Base-by-base conservation (phyloP, 208 protist species). In the Hexamita inflata region DNA sequence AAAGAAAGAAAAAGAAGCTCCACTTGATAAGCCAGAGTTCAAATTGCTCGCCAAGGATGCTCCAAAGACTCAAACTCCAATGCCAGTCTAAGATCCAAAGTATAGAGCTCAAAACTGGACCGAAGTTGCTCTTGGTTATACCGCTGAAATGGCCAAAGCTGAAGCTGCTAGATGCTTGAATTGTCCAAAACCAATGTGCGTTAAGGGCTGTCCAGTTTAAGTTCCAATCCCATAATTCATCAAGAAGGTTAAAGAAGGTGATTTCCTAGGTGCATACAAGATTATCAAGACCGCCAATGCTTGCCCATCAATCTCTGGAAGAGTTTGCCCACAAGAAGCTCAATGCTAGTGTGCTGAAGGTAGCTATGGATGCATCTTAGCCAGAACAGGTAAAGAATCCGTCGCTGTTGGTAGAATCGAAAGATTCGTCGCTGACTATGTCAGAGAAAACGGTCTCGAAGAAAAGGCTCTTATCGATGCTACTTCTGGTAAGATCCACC, bases 101-200 rank as follows among this genome's bases (percentile, higher is more conserved):
- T 61, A 53, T 49, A 7, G 73, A 32, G 42, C 34, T 45, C 30
- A 64, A 26, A 76, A 76, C 73, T 76, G 32, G 39, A 53, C 26
- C 34, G 58, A 76, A 34, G 58, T 76, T 13, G 45, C 53, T 45
- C 73, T 76, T n/a, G 73, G 73, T 19, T 76, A 76, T 58, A 76
- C 73, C 15, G 32, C 49, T 13, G 59, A 64, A 32, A 35, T 67
- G 32, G 73, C 73, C 4, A 7, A 45, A 26, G 13, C 2, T 19
- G 73, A 76, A 32, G 73, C 73, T 40, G 15, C 2, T 24, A 30
- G 73, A 15, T 76, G 73, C 34, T 38, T 76, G 40, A 9, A 76
- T 2, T 76, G 73, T 34, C 24, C 9, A 29, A 67, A 76, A 32
- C 73, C 73, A 15, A 67, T 58, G 59, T 76, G 73, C 58, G 15